Conservation (phyloP, 1,284 basidiomycete genomes). For the Singerocomus inundabilis region DNA sequence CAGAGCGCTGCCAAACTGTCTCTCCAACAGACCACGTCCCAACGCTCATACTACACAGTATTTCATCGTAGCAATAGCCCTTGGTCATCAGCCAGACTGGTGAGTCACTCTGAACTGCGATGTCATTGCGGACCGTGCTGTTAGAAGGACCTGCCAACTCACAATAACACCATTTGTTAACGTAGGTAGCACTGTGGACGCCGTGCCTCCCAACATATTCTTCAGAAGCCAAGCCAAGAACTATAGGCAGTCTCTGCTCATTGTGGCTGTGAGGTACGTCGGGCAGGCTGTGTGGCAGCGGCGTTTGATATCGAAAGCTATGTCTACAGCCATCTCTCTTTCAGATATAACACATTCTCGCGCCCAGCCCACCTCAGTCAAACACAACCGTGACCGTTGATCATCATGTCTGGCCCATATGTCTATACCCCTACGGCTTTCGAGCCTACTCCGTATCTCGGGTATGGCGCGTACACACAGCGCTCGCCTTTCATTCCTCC, state of each 20-base stretch:
- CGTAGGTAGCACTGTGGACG: neutral
- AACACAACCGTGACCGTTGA: constrained; percentile 1
- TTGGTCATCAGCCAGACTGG: neutral
- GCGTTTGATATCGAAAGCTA: constrained; percentile 12
- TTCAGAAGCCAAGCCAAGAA: neutral
- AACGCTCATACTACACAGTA: no score
- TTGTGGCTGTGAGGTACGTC: constrained; percentile 22
- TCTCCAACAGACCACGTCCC: no score
- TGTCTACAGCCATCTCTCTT: constrained; percentile 9
- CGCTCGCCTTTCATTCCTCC: constrained; percentile 45
- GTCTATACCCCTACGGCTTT: constrained; percentile 36
- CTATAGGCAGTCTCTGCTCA: neutral
- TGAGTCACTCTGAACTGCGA: neutral
- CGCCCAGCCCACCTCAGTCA: neutral
- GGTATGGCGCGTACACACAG: constrained; percentile 28
- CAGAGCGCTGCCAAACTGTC: no score
- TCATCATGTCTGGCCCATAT: constrained; percentile 41
- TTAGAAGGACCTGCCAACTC: neutral
- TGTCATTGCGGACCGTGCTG: neutral
- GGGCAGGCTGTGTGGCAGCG: constrained; percentile 22
- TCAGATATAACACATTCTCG: constrained; percentile 19
- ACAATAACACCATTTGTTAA: no score
- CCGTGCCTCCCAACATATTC: neutral
- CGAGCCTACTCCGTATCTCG: constrained; percentile 32
- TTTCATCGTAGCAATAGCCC: neutral